These are phyloP conservation scores for Terana coerulea DNA, from an alignment of 768 basidiomycete genomes.

Conservation along the genomic window DNA sequence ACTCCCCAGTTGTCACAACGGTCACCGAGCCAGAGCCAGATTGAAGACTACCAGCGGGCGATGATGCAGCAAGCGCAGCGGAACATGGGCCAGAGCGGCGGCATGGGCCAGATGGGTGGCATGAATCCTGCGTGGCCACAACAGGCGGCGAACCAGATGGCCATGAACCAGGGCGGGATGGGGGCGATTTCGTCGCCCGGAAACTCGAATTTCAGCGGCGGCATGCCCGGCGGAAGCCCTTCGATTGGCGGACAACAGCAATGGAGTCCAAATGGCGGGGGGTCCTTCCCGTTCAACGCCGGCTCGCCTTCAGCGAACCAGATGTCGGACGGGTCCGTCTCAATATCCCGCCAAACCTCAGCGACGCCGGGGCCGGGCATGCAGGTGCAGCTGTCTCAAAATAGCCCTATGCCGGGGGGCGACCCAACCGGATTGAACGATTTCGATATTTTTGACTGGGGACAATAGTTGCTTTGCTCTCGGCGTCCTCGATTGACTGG, in stretches of 20 bases:
- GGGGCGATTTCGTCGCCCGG: constrained; percentile 18
- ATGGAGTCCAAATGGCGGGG: constrained; percentile 15
- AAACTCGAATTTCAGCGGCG: constrained; percentile 12
- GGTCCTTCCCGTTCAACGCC: constrained; percentile 19
- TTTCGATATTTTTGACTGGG: constrained; percentile 53
- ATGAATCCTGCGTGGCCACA: constrained; percentile 17
- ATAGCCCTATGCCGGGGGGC: constrained; percentile 30
- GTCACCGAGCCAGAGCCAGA: constrained; percentile 48
- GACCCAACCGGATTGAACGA: constrained; percentile 44
- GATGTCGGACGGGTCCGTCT: constrained; percentile 14
- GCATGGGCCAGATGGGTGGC: constrained; percentile 20
- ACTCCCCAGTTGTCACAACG: constrained; percentile 37
- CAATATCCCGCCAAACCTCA: constrained; percentile 42
- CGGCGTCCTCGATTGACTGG: constrained; percentile 5
- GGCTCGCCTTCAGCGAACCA: constrained; percentile 17
- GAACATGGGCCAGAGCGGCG: constrained; percentile 31
- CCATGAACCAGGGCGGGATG: constrained; percentile 6
- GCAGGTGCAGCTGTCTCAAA: constrained; percentile 38
- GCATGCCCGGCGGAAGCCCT: constrained; percentile 8
- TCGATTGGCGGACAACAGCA: constrained; percentile 17
- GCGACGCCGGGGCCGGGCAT: constrained; percentile 41
- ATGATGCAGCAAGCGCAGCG: constrained; percentile 35
- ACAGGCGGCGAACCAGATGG: constrained; percentile 20
- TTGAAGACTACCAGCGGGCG: constrained; percentile 34
- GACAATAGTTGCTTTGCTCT: constrained; percentile 29